Conservation (phyloP, 176 grass and related monocot species). For the Alopecurus myosuroides region DNA sequence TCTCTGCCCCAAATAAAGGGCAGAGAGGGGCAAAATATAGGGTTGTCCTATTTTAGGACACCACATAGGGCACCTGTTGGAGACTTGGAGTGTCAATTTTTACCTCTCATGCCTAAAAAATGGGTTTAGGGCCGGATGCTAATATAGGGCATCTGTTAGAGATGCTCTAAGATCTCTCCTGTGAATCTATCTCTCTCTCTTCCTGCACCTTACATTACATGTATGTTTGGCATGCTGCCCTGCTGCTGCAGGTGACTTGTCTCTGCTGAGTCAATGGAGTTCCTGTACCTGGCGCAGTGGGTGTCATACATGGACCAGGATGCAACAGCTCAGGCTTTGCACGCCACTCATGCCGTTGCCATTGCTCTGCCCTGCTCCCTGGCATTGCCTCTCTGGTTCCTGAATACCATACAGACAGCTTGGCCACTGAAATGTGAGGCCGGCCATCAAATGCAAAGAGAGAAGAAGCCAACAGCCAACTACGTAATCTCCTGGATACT, state of each 20-base stretch:
- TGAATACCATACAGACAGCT: neutral
- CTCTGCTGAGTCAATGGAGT: conserved; percentile 11
- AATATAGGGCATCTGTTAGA: no score
- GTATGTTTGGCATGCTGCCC: neutral
- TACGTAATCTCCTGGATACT: neutral
- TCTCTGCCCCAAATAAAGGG: no score
- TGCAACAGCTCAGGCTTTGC: conserved; percentile 11
- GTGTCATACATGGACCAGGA: neutral
- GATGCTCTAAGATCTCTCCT: neutral
- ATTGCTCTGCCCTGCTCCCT: neutral
- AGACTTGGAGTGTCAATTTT: no score
- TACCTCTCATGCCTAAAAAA: no score
- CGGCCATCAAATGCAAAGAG: neutral
- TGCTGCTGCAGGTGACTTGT: neutral
- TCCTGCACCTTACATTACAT: neutral
- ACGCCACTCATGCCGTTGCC: neutral
- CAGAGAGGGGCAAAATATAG: no score
- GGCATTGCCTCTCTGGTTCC: neutral
- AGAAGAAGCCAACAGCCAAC: neutral
- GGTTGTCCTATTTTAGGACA: no score
- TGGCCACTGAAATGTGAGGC: neutral
- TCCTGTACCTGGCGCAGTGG: neutral
- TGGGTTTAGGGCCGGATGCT: no score
- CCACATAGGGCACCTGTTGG: no score
- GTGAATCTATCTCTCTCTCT: neutral